phyloP scores from a whole-genome alignment of 2,329 filamentous ascomycete species.

The Pseudogymnoascus sp. region DNA sequence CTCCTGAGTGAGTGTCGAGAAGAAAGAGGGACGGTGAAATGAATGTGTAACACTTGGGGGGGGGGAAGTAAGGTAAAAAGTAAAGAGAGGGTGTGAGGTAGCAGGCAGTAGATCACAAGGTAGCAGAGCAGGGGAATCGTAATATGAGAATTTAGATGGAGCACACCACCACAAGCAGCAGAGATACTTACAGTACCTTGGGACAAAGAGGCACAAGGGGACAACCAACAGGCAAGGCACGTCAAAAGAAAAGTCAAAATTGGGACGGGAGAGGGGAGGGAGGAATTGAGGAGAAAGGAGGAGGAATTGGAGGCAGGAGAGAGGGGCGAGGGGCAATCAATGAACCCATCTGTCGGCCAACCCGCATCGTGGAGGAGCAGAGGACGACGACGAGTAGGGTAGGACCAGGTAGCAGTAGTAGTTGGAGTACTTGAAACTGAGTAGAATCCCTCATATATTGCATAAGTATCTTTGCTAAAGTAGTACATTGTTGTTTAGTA shows the following conservation, averaged over 20 bases:
- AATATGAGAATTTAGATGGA: constrained; percentile 8
- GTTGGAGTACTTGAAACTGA: not conserved
- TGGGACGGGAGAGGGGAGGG: not conserved
- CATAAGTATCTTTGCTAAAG: not conserved
- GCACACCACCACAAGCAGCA: not conserved
- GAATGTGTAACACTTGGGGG: constrained; percentile 2
- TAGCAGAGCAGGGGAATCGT: constrained; percentile 1
- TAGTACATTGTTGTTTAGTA: not conserved
- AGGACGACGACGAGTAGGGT: not conserved
- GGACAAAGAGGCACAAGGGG: not conserved
- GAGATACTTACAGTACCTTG: constrained; percentile 1
- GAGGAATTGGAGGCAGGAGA: not conserved
- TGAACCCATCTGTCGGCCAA: not conserved
- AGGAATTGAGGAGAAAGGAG: not conserved
- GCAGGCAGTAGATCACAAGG: not conserved
- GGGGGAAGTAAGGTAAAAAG: constrained; percentile 3
- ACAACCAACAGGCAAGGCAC: not conserved
- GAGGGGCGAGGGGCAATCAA: constrained; percentile 8
- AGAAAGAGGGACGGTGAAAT: not conserved
- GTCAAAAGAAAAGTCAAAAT: constrained; percentile 7
- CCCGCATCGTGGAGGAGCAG: not conserved
- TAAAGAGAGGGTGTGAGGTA: constrained; percentile 3
- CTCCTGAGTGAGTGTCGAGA: not conserved
- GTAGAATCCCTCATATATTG: not conserved
- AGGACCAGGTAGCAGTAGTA: not conserved